Base-by-base conservation (phyloP, 306 rosid genomes). In the Betula pendula region DNA sequence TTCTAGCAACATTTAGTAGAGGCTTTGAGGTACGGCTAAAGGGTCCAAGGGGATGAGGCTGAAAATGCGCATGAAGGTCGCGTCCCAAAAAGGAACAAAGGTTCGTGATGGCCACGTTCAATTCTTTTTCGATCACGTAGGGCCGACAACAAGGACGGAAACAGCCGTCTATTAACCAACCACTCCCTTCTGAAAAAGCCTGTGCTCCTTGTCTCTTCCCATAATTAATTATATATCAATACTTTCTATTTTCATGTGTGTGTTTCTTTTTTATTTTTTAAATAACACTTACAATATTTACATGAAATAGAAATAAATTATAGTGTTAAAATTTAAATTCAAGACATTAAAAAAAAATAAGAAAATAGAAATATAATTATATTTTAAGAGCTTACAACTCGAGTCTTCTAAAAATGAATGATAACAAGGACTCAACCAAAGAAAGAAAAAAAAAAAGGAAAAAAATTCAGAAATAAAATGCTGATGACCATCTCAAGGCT, bases 91-190 rank as follows among this genome's bases (percentile, higher is more conserved):
- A 70, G 74, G 80, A 77, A 66, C 76, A 78, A 79, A 75, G 84
- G 66, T 79, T 87, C 44, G 86, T 78, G 86, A 88, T 78, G 68
- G 68, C 81, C 87, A 83, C 80, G 76, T 82, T 77, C 76, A 47
- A n/a, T 20, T 25, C 58, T 71, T 72, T 62, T 77, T 77, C 75
- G 85, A 79, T 82, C 50, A 6, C 4, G 85, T 69, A 80, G 82
- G 85, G 58, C 90, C 91, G 93, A 90, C 96, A 90, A 87, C 68
- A 81, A 85, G 88, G 93, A 87, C 91, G 83, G 43, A 67, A 29
- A 58, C 81, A 85, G 92, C 93, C 92, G 92, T 87, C 88, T 83
- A 82, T 75, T 82, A 59, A 81, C 90, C 85, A 87, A 81, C 89
- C 71, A 68, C 77, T 43, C 84, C 31, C 79, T 49, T 53, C 86